Evolutionary conservation across 495 filamentous ascomycete genomes (phyloP).

Genomic region (Aspergillus conjunctus): DNA sequence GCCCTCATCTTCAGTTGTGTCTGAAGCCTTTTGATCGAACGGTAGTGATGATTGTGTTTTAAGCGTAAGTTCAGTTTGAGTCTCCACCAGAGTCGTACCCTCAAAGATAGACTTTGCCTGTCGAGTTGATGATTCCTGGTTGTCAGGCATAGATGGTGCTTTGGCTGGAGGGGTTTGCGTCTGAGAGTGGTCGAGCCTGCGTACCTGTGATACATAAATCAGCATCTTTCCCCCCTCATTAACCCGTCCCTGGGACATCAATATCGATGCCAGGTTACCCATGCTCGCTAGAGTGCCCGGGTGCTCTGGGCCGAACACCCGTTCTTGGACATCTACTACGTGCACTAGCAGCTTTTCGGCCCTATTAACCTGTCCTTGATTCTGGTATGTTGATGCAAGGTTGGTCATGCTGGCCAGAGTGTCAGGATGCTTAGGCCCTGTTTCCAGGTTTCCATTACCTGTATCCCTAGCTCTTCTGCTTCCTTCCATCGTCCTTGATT

Average conservation of each 20-base stretch:
- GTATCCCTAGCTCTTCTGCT: background rate
- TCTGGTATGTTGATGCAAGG: background rate
- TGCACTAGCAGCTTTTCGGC: background rate
- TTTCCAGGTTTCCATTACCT: background rate
- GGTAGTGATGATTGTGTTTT: too few species aligned
- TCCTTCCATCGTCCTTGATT: background rate
- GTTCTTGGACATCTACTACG: background rate
- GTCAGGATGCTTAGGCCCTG: background rate
- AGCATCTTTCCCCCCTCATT: background rate
- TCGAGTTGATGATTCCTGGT: background rate
- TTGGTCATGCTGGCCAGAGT: background rate
- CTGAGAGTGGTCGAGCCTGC: background rate
- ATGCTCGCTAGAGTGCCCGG: background rate
- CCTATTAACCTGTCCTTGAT: background rate
- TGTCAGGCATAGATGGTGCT: background rate
- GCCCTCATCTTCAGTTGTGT: background rate
- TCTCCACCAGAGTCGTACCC: background rate
- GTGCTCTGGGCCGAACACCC: background rate
- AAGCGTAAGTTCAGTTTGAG: background rate
- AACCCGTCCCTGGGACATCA: background rate
- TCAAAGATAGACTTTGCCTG: background rate
- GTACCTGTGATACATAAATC: background rate
- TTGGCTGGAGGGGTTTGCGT: background rate
- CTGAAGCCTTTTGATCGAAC: background rate
- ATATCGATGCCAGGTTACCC: background rate